A percentile compares a stretch with the other conserved stretches of the same genome.
Conservation (phyloP, 306 rosid species). For the Sechiopsis laciniata region DNA sequence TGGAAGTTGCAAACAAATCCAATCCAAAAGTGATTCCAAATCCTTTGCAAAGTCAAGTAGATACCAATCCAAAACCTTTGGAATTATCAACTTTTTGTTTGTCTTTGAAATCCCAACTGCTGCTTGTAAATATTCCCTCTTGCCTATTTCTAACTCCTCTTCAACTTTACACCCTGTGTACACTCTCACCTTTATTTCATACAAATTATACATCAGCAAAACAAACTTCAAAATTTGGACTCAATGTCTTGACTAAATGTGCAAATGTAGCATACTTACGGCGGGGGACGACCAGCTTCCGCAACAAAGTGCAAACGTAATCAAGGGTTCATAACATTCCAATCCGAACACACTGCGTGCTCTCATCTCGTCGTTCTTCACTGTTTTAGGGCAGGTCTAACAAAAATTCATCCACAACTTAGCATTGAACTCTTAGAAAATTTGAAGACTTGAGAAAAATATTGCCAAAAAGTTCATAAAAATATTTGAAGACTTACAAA, state of each 20-base stretch:
- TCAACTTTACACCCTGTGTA: conserved; percentile 64
- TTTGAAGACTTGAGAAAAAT: not conserved
- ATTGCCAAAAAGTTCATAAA: too few species aligned
- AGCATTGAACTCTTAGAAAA: conserved; percentile 14
- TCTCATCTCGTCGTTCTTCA: conserved; percentile 69
- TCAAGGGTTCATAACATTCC: conserved; percentile 87
- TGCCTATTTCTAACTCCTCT: conserved; percentile 72
- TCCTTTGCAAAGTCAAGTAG: conserved; percentile 86
- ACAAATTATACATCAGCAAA: not conserved
- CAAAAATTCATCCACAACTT: not conserved
- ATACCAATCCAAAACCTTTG: conserved; percentile 86
- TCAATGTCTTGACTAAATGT: not conserved
- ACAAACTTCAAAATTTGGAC: not conserved
- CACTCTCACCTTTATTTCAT: conserved; percentile 62
- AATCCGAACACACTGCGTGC: conserved; percentile 65
- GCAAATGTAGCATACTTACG: conserved; percentile 42
- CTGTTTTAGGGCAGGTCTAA: conserved; percentile 79
- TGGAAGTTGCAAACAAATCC: conserved; percentile 81
- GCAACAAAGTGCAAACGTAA: conserved; percentile 92
- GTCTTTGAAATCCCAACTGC: conserved; percentile 57
- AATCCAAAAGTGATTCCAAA: conserved; percentile 62
- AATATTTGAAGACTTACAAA: conserved; percentile 49
- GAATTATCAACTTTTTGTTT: conserved; percentile 56
- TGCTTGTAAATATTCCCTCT: conserved; percentile 72
- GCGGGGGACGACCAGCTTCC: conserved; percentile 99